A percentile compares a stretch with the other conserved stretches of the same genome.
These are phyloP conservation scores for Boletellus sp. DNA, from an alignment of 768 basidiomycete genomes.

Conservation along the genomic window DNA sequence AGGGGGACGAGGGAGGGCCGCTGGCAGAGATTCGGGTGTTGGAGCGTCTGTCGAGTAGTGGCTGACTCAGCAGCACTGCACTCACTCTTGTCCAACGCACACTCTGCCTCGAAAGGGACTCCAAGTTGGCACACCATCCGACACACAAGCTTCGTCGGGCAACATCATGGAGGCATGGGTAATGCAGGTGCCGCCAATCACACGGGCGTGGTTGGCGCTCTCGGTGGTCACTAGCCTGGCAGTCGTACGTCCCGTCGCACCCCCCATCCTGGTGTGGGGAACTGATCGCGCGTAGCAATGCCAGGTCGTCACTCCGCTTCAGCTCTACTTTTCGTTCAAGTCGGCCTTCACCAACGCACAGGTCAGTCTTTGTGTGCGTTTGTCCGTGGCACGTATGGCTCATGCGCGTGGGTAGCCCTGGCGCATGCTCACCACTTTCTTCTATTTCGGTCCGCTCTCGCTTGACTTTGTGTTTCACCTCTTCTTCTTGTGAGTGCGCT, in stretches of 20 bases:
- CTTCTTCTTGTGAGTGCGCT: conserved; percentile 87
- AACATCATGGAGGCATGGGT: conserved; percentile 83
- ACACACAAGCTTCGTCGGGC: conserved; percentile 4
- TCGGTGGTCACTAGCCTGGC: conserved; percentile 79
- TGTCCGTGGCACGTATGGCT: conserved; percentile 4
- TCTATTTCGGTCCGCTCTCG: conserved; percentile 92
- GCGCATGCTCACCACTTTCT: conserved; percentile 87
- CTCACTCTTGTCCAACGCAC: neutral
- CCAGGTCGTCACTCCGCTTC: conserved; percentile 83
- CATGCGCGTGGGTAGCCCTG: conserved; percentile 57
- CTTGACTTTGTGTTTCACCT: conserved; percentile 95
- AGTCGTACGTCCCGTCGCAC: conserved; percentile 60
- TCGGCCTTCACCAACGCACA: conserved; percentile 79
- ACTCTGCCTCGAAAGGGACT: too few relatives aligned
- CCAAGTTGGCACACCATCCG: neutral
- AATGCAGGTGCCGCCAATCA: conserved; percentile 87
- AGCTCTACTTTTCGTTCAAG: conserved; percentile 90
- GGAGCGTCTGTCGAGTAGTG: conserved; percentile 33
- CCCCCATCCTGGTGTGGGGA: neutral
- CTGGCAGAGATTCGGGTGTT: conserved; percentile 49
- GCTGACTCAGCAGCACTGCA: conserved; percentile 20
- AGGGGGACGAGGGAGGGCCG: conserved; percentile 64
- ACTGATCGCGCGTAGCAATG: conserved; percentile 64
- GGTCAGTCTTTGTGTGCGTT: conserved; percentile 30
- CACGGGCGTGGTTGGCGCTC: conserved; percentile 78